phyloP scores from a whole-genome alignment of 2,329 filamentous ascomycete species.

The Exophiala mesophila region DNA sequence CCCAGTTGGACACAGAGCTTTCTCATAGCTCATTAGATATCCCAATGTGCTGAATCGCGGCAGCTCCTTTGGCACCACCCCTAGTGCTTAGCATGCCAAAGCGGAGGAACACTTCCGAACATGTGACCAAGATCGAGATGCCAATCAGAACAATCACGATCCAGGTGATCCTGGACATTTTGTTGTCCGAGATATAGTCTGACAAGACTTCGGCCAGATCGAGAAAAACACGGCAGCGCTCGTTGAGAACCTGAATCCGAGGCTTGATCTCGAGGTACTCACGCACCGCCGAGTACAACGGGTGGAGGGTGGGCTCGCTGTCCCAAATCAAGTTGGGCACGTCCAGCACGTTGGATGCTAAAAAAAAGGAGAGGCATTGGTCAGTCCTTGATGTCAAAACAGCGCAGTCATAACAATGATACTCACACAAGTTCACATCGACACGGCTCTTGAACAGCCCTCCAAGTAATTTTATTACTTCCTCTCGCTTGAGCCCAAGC shows the following conservation, averaged over 20 bases:
- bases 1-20: too few relatives aligned
- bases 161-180: conserved; percentile 89
- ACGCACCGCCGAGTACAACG: conserved; percentile 87
- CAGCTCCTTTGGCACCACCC: conserved; percentile 7
- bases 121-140: conserved; percentile 84
- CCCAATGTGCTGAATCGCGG: conserved; percentile 5
- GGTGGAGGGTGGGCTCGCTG: conserved; percentile 88
- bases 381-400: conserved; percentile 6
- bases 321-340: conserved; percentile 99
- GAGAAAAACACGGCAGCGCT: conserved; percentile 91
- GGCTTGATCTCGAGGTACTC: conserved; percentile 98
- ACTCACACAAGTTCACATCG: conserved; percentile 92
- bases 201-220: conserved; percentile 93
- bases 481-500: conserved; percentile 82
- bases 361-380: neutral
- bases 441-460: conserved; percentile 88
- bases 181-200: conserved; percentile 85
- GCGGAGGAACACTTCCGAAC: conserved; percentile 78
- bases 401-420: too few relatives aligned
- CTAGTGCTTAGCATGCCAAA: conserved; percentile 63
- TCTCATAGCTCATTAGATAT: conserved; percentile 13
- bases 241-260: conserved; percentile 93
- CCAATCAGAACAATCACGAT: conserved; percentile 94
- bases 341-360: conserved; percentile 91
- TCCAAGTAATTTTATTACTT: conserved; percentile 89